Evolutionary conservation across 768 basidiomycete species (phyloP).

Genomic region (Lactarius hatsudake): DNA sequence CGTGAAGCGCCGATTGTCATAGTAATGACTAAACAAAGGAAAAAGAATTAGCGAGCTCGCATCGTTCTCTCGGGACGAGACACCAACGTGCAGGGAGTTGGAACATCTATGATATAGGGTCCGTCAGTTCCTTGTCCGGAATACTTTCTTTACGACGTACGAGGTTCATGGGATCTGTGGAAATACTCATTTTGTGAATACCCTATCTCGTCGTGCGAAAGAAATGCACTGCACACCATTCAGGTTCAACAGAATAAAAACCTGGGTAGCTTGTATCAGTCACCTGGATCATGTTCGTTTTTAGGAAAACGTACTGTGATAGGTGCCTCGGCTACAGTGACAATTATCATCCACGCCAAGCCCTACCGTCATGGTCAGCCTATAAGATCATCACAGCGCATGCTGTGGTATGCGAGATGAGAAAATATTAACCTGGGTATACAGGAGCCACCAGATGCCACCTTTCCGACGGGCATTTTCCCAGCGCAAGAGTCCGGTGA

Average conservation of each 20-base stretch:
- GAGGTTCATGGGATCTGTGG: not conserved
- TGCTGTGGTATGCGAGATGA: not conserved
- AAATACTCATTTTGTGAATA: not conserved
- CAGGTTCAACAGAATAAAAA: conserved; percentile 1
- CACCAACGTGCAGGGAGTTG: too few species aligned
- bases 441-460: conserved; percentile 10
- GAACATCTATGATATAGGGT: too few species aligned
- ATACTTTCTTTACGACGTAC: too few species aligned
- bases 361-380: not conserved
- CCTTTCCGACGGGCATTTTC: not conserved
- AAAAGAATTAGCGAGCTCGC: not conserved
- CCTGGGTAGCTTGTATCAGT: not conserved
- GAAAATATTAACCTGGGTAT: not conserved
- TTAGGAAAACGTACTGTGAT: not conserved
- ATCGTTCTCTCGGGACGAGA: too few species aligned
- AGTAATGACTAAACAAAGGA: too few species aligned
- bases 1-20: not conserved
- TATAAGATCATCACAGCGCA: not conserved
- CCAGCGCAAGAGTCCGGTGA: conserved; percentile 14
- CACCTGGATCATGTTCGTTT: too few species aligned
- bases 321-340: conserved; percentile 3
- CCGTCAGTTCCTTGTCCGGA: too few species aligned
- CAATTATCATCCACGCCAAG: not conserved
- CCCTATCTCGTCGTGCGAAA: not conserved
- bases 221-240: conserved; percentile 3